Evolutionary conservation across 257 asterid genomes (phyloP), one percentile per base, ranked within the genome.

Genomic region (Scutellaria minor): DNA sequence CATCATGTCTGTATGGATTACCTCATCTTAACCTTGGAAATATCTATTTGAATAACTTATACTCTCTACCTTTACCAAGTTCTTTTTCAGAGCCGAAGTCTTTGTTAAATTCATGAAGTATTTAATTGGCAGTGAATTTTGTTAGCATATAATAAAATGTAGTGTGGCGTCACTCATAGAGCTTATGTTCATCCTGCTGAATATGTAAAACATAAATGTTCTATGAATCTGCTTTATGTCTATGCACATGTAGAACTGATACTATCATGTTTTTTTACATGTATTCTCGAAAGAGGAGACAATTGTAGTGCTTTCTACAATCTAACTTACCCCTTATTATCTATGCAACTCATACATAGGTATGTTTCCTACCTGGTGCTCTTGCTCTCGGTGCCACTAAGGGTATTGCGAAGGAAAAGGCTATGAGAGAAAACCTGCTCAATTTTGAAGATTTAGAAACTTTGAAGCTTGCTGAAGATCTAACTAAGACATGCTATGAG

Each of bases 331-430:
- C 14, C 10, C 52, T 53, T 12, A 64, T 70, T 71, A 44, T 75
- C 44, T 60, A 40, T 66, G 53, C 66, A 42, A 47, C 31, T 22
- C 60, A 50, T 64, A 10, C 31, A n/a, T 64, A 95, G 96, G 98
- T 92, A 47, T 95, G 99, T 82, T 95, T 95, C 82, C 96, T 95
- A 37, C 97, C 99, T 62, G 99, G 98, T 66, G 80, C 94, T 58
- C 94, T 95, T 87, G 99, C 97, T 46, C 90, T 95, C 78, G 99
- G 99, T 74, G 96, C 98, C 77, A 95, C 99, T 20, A 92, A 87
- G 81, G 99, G 99, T 64, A 8, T 82, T 11, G 45, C 75, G n/a
- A 95, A 86, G 81, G 88, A 83, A 70, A 92, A 79, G 85, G 97
- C 95, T 64, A 85, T 91, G 93, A 73, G 61, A 83, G 89, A 85